Conservation (phyloP, 108 stramenopile genomes). For the Cyclotella cryptica region DNA sequence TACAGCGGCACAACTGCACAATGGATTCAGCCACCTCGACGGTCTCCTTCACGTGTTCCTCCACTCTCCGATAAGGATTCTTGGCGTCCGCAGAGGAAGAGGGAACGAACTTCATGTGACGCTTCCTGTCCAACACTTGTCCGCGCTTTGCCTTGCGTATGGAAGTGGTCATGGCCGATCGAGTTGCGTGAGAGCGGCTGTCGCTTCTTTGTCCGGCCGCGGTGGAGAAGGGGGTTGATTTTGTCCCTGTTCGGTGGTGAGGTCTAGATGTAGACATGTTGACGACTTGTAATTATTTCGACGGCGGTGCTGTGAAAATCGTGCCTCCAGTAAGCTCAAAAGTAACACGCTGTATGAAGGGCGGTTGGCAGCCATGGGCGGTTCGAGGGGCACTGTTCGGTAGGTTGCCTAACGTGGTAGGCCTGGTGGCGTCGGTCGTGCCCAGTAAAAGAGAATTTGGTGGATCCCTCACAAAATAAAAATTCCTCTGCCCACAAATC, state of each 20-base stretch:
- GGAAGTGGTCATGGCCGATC: slow-evolving; percentile 21
- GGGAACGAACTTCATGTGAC: slow-evolving; percentile 25
- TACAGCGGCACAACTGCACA: background rate
- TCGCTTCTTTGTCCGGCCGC: background rate
- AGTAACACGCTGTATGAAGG: too few species aligned
- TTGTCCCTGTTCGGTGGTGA: slow-evolving; percentile 9
- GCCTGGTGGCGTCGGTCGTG: too few species aligned
- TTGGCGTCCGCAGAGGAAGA: background rate
- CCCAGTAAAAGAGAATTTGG: too few species aligned
- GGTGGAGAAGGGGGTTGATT: slow-evolving; percentile 35
- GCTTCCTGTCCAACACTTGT: slow-evolving; percentile 23
- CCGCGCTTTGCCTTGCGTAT: slow-evolving; percentile 36
- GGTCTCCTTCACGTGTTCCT: background rate
- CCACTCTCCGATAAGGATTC: slow-evolving; percentile 10
- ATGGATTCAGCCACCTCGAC: slow-evolving; percentile 1
- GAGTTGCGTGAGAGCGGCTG: background rate
- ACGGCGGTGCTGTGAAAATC: too few species aligned
- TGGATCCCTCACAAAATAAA: slow-evolving; percentile 16
- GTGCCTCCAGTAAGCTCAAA: too few species aligned
- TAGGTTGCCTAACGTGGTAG: too few species aligned
- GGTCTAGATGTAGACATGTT: slow-evolving; percentile 16
- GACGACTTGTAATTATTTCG: background rate
- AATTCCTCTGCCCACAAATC: slow-evolving; percentile 8
- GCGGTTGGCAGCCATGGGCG: too few species aligned
- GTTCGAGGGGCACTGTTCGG: too few species aligned